A percentile compares a stretch with the other conserved stretches of the same genome.
phyloP scores from a whole-genome alignment of 495 filamentous ascomycete genomes.

The Amphirosellinia nigrospora region DNA sequence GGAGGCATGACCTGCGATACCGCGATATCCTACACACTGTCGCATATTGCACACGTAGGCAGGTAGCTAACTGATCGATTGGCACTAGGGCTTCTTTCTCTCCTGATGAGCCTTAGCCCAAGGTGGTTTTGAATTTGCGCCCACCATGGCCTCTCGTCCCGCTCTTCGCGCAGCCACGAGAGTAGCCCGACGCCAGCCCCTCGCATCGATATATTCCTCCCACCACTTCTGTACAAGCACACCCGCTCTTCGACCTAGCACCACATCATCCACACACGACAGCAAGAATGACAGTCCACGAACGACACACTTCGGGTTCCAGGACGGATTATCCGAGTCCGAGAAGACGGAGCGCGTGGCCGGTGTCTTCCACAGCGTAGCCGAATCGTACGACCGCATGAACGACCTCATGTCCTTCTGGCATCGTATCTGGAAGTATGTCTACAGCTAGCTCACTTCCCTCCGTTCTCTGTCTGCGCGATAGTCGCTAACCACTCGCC shows the following conservation, averaged over 20 bases:
- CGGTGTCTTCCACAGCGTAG: constrained; percentile 93
- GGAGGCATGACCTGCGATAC: constrained; percentile 5
- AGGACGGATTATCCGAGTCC: constrained; percentile 77
- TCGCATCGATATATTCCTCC: constrained; percentile 15
- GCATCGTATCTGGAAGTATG: constrained; percentile 90
- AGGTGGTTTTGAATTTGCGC: background rate
- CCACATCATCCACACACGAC: constrained; percentile 23
- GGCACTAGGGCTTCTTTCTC: background rate
- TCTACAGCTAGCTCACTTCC: constrained; percentile 16
- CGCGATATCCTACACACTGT: background rate
- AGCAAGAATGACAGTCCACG: constrained; percentile 9
- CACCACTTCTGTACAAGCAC: constrained; percentile 18
- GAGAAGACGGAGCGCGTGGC: constrained; percentile 75
- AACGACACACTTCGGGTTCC: constrained; percentile 93
- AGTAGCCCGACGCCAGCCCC: constrained; percentile 23
- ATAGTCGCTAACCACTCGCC: background rate
- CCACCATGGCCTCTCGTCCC: constrained; percentile 36
- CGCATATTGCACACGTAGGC: too few relatives aligned
- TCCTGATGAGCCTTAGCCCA: background rate
- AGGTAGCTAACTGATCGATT: background rate
- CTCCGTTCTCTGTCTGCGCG: background rate
- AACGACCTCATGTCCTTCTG: constrained; percentile 99
- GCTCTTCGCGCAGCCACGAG: constrained; percentile 31
- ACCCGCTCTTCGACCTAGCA: constrained; percentile 12
- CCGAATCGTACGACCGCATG: constrained; percentile 91